phyloP scores from a whole-genome alignment of 257 asterid genomes.

The Capsicum chinense region DNA sequence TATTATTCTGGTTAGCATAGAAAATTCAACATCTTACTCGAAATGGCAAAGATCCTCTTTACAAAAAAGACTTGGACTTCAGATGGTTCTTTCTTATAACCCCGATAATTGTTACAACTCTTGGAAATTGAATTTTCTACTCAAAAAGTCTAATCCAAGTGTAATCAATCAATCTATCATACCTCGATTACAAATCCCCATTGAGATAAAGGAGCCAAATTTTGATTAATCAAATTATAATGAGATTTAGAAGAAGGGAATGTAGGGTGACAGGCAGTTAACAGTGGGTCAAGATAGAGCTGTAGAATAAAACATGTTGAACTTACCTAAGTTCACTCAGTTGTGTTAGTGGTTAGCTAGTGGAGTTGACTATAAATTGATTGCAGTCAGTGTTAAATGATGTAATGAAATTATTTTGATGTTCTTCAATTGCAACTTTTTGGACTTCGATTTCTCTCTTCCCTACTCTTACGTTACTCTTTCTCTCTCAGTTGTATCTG shows the following conservation, averaged over 20 bases:
- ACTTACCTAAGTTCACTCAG: not conserved
- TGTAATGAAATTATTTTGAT: not conserved
- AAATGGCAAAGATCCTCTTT: not conserved
- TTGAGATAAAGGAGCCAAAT: not conserved
- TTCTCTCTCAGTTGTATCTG: not conserved
- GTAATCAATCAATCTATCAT: not conserved
- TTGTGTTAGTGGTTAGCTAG: not conserved
- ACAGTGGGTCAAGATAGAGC: not conserved
- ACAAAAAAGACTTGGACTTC: not conserved
- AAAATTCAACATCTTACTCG: not conserved
- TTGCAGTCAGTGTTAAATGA: not conserved
- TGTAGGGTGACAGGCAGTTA: not conserved
- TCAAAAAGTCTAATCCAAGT: not conserved
- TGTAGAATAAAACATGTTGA: not conserved
- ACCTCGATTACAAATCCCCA: not conserved
- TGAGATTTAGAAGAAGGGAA: not conserved
- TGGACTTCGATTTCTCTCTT: slow-evolving; percentile 3
- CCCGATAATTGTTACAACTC: not conserved
- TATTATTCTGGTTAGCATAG: not conserved
- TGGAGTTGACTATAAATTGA: not conserved
- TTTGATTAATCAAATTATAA: not conserved
- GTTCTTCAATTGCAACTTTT: not conserved
- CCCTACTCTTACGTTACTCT: not conserved
- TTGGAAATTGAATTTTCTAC: not conserved
- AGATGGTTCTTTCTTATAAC: slow-evolving; percentile 4